These are phyloP conservation scores for Verticillium isaacii DNA, from an alignment of 2,329 filamentous ascomycete genomes.

Conservation along the genomic window DNA sequence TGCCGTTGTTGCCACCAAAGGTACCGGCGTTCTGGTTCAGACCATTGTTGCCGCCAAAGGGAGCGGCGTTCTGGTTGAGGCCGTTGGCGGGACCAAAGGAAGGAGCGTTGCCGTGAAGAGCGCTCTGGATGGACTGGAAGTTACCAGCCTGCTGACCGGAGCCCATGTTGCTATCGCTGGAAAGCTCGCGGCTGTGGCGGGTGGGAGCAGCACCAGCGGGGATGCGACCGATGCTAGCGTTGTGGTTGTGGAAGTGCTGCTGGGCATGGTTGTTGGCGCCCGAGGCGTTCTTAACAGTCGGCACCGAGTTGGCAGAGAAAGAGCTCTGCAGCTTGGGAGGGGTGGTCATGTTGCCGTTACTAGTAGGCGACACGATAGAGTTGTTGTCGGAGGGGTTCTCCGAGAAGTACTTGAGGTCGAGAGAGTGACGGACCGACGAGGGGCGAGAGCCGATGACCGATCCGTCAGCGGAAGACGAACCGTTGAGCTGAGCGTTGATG, in stretches of 20 bases:
- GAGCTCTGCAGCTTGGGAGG: constrained; percentile 79
- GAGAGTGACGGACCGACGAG: constrained; percentile 50
- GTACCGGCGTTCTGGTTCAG: background rate
- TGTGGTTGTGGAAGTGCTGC: constrained; percentile 70
- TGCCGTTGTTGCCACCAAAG: background rate
- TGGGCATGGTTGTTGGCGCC: constrained; percentile 55
- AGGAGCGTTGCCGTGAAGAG: constrained; percentile 73
- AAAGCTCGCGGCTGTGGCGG: constrained; percentile 71
- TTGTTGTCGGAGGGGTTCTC: constrained; percentile 36
- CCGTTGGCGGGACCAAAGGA: constrained; percentile 64
- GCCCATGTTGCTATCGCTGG: constrained; percentile 39
- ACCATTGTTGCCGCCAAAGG: constrained; percentile 21
- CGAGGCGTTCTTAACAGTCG: constrained; percentile 71
- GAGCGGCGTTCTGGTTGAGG: constrained; percentile 20
- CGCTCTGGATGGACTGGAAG: constrained; percentile 62
- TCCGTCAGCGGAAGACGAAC: constrained; percentile 35
- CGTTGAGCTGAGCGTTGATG: constrained; percentile 33
- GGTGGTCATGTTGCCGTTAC: constrained; percentile 51
- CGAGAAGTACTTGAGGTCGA: constrained; percentile 48
- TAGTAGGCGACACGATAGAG: constrained; percentile 39
- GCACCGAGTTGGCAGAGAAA: constrained; percentile 85
- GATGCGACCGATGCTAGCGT: constrained; percentile 76
- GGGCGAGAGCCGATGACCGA: constrained; percentile 41
- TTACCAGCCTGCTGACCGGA: constrained; percentile 39
- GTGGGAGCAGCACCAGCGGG: constrained; percentile 60